A percentile compares a stretch with the other conserved stretches of the same genome.
phyloP scores from a whole-genome alignment of 2,329 filamentous ascomycete species.

The Pseudogymnoascus sp. region DNA sequence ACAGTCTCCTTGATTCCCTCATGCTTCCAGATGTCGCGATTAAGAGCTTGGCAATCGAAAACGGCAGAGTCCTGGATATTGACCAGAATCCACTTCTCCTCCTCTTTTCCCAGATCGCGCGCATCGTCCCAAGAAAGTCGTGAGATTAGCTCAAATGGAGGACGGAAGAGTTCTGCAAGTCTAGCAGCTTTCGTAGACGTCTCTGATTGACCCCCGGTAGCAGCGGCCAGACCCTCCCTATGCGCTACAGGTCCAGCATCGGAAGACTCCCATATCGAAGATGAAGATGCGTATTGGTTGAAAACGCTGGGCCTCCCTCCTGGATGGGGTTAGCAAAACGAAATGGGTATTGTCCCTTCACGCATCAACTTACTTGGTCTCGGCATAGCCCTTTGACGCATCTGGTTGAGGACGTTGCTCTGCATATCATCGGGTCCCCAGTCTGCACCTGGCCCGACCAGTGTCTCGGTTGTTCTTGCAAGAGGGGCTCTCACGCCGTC shows the following conservation, averaged over 20 bases:
- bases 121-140: slow-evolving; percentile 75
- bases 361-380: slow-evolving; percentile 17
- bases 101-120: slow-evolving; percentile 75
- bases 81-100: slow-evolving; percentile 89
- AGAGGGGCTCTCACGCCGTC: slow-evolving; percentile 82
- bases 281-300: slow-evolving; percentile 50
- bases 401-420: slow-evolving; percentile 21
- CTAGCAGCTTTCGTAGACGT: slow-evolving; percentile 63
- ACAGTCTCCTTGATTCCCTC: slow-evolving; percentile 69
- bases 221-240: slow-evolving; percentile 47
- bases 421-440: slow-evolving; percentile 37
- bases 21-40: slow-evolving; percentile 95
- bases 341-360: neutral
- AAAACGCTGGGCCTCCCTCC: slow-evolving; percentile 54
- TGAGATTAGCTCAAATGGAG: slow-evolving; percentile 84
- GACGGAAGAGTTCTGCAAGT: slow-evolving; percentile 85
- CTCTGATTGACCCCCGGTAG: slow-evolving; percentile 59
- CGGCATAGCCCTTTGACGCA: slow-evolving; percentile 29
- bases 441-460: slow-evolving; percentile 60
- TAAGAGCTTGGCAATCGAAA: slow-evolving; percentile 90
- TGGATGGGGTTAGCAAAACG: slow-evolving; percentile 18
- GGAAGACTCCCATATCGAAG: slow-evolving; percentile 43
- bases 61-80: slow-evolving; percentile 91
- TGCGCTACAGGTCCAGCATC: slow-evolving; percentile 39
- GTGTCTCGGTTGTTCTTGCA: slow-evolving; percentile 80